Percentiles rank a stretch among this genome's conserved stretches.
Evolutionary conservation across 2,329 filamentous ascomycete genomes (phyloP).

Genomic region (Curvularia sp.): DNA sequence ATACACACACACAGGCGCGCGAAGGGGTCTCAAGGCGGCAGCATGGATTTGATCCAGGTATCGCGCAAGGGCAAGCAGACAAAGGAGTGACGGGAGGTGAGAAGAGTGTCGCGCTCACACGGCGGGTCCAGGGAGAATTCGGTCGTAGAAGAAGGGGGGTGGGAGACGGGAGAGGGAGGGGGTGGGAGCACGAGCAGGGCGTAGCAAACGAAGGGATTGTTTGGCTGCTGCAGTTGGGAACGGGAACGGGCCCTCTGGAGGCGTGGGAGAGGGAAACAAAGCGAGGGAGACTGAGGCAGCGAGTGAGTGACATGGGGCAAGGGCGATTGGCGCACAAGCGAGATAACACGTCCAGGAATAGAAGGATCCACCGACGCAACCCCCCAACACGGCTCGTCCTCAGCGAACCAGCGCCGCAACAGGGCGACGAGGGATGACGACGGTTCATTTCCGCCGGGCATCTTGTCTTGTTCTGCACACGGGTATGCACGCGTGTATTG

Average conservation of each 20-base stretch:
- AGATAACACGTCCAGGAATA: slow-evolving; percentile 24
- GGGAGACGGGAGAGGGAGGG: neutral
- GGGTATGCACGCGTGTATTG: neutral
- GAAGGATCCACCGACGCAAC: slow-evolving; percentile 13
- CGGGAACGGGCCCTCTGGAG: slow-evolving; percentile 11
- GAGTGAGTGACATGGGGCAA: neutral
- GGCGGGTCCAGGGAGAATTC: no score
- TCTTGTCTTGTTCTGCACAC: no score
- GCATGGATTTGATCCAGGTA: slow-evolving; percentile 40
- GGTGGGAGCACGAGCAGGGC: slow-evolving; percentile 22
- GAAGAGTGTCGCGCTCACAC: neutral
- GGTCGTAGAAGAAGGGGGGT: neutral
- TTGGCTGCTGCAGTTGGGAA: slow-evolving; percentile 1
- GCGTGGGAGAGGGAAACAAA: neutral
- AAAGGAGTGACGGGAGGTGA: neutral
- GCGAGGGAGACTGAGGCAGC: neutral
- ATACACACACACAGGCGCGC: no score
- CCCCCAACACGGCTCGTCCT: neutral
- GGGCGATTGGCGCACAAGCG: slow-evolving; percentile 25
- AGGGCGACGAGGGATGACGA: neutral
- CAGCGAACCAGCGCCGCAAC: neutral
- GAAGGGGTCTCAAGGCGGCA: slow-evolving; percentile 40
- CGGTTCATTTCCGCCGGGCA: slow-evolving; percentile 4
- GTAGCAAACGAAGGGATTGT: slow-evolving; percentile 4
- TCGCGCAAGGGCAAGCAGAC: slow-evolving; percentile 22